These are phyloP conservation scores for Fusarium pseudograminearum DNA, from an alignment of 2,329 filamentous ascomycete genomes.

Conservation along the genomic window DNA sequence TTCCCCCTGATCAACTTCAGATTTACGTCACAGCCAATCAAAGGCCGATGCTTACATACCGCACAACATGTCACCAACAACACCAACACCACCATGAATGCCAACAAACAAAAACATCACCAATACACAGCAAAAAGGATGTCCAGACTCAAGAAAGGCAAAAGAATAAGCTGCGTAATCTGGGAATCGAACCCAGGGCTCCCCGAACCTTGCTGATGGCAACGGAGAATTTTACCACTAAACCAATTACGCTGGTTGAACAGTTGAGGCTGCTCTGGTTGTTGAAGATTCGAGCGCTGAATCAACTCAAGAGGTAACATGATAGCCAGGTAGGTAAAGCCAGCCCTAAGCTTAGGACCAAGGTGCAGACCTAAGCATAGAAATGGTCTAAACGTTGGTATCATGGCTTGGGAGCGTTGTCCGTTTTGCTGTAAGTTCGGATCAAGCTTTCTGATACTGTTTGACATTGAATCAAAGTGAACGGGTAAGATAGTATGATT, in stretches of 20 bases:
- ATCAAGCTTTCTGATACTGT: background rate
- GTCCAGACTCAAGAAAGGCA: background rate
- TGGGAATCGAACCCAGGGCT: constrained; percentile 33
- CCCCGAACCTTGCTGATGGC: constrained; percentile 27
- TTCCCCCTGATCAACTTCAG: constrained; percentile 8
- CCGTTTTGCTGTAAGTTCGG: background rate
- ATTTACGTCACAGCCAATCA: constrained; percentile 21
- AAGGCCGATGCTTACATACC: constrained; percentile 20
- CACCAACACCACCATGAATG: background rate
- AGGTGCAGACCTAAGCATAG: background rate
- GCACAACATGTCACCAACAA: background rate
- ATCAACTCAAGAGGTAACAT: background rate
- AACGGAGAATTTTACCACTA: constrained; percentile 39
- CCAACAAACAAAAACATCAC: background rate
- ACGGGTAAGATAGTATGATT: background rate
- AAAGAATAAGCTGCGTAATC: constrained; percentile 18
- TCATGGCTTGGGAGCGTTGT: background rate
- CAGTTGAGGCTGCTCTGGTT: background rate
- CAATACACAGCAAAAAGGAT: background rate
- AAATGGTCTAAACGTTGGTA: background rate
- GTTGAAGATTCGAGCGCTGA: background rate
- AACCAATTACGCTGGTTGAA: constrained; percentile 27
- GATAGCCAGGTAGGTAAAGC: background rate
- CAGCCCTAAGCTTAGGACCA: background rate
- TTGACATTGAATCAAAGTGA: background rate